Evolutionary conservation across 1,284 basidiomycete genomes (phyloP).

Genomic region (Porogramme epimiltina): DNA sequence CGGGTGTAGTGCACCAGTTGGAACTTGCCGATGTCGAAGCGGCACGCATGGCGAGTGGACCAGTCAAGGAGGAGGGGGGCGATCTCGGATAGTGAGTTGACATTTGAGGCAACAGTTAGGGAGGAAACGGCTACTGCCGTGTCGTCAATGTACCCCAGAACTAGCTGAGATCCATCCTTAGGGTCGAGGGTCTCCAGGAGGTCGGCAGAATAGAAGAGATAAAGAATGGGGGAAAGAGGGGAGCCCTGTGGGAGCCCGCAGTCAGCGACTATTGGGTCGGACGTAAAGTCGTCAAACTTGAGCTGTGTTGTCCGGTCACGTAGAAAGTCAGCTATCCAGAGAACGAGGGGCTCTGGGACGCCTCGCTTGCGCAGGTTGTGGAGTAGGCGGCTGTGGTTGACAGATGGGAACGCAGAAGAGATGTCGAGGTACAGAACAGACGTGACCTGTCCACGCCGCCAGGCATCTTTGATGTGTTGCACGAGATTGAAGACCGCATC

Average conservation of each 20-base stretch:
- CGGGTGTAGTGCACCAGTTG: too few species aligned
- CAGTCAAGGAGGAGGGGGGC: too few species aligned
- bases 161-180: too few species aligned
- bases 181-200: too few species aligned
- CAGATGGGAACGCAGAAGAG: conserved; percentile 40
- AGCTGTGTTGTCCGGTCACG: conserved; percentile 4
- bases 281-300: conserved; percentile 13
- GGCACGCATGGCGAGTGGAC: too few species aligned
- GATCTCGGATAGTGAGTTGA: too few species aligned
- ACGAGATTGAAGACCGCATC: conserved; percentile 32
- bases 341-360: conserved; percentile 25
- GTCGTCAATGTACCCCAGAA: too few species aligned
- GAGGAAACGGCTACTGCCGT: too few species aligned
- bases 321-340: conserved; percentile 22
- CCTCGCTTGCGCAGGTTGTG: conserved; percentile 33
- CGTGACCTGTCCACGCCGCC: conserved; percentile 32
- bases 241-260: conserved; percentile 10
- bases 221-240: too few species aligned
- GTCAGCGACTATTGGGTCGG: neutral
- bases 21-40: too few species aligned
- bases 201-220: too few species aligned
- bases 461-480: conserved; percentile 33
- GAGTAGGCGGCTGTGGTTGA: conserved; percentile 27
- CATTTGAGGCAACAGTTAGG: too few species aligned
- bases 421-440: conserved; percentile 39